Evolutionary conservation across 1,284 basidiomycete genomes (phyloP).

Genomic region (Ceratobasidium theobromae): DNA sequence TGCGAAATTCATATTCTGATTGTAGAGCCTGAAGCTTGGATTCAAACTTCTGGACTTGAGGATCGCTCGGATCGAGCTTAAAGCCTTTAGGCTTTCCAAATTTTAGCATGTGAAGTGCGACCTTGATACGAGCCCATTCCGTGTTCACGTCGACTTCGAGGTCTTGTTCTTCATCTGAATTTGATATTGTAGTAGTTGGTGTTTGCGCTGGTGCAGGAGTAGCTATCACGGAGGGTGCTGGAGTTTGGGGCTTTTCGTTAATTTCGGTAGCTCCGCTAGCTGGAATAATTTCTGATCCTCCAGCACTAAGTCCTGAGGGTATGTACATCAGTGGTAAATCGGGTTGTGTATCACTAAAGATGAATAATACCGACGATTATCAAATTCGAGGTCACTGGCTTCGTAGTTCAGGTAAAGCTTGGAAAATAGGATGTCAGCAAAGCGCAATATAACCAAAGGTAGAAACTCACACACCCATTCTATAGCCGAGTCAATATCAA

Average conservation of each 20-base stretch:
- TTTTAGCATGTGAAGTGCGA: slow-evolving; percentile 13
- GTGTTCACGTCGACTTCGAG: slow-evolving; percentile 46
- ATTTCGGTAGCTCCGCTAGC: slow-evolving; percentile 11
- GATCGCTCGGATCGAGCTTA: slow-evolving; percentile 19
- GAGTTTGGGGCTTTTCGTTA: background rate
- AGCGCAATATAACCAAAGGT: background rate
- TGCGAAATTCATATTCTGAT: slow-evolving; percentile 13
- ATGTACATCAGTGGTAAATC: background rate
- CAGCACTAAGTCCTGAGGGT: background rate
- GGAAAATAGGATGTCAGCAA: slow-evolving; percentile 29
- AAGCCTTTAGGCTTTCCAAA: slow-evolving; percentile 24
- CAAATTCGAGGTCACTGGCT: slow-evolving; percentile 59
- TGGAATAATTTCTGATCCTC: background rate
- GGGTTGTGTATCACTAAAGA: background rate
- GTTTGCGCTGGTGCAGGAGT: slow-evolving; percentile 10
- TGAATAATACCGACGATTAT: slow-evolving; percentile 41
- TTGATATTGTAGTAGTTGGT: background rate
- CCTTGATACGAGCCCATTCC: slow-evolving; percentile 24
- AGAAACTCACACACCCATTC: slow-evolving; percentile 73
- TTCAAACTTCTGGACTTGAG: slow-evolving; percentile 20
- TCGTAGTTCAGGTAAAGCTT: slow-evolving; percentile 72
- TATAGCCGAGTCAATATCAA: slow-evolving; percentile 87
- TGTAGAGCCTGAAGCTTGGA: background rate
- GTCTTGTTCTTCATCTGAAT: slow-evolving; percentile 36
- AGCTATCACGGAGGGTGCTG: background rate